Conservation (phyloP, 2,329 filamentous ascomycete species). For the Pseudogymnoascus sp. region DNA sequence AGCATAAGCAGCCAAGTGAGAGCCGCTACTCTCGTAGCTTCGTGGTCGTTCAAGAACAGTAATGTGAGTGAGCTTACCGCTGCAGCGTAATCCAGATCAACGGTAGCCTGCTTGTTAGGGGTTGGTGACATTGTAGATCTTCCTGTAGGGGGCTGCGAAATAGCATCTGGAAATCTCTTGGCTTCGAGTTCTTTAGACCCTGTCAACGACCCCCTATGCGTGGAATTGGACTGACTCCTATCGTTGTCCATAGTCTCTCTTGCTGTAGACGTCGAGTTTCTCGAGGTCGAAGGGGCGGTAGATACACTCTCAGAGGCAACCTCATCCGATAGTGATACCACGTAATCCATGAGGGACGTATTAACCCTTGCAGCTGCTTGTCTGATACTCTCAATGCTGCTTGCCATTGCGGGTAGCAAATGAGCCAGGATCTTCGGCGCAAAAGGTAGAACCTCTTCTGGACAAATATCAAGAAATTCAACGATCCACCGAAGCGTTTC, state of each 20-base stretch:
- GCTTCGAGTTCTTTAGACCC: slow-evolving; percentile 43
- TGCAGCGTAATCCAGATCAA: slow-evolving; percentile 89
- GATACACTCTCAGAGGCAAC: slow-evolving; percentile 36
- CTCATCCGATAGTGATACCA: slow-evolving; percentile 77
- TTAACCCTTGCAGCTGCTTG: slow-evolving; percentile 86
- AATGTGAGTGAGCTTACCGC: slow-evolving; percentile 89
- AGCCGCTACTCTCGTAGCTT: slow-evolving; percentile 87
- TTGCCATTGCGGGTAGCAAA: slow-evolving; percentile 88
- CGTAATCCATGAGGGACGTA: slow-evolving; percentile 83
- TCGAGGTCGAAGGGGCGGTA: slow-evolving; percentile 30
- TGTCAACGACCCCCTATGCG: slow-evolving; percentile 31
- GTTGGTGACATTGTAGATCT: slow-evolving; percentile 17
- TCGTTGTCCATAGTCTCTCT: slow-evolving; percentile 27
- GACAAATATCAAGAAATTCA: slow-evolving; percentile 92
- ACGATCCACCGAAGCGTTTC: slow-evolving; percentile 94
- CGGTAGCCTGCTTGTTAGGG: slow-evolving; percentile 35
- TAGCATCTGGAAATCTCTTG: slow-evolving; percentile 44
- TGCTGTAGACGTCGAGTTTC: slow-evolving; percentile 35
- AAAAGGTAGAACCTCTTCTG: slow-evolving; percentile 91
- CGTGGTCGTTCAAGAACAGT: slow-evolving; percentile 92
- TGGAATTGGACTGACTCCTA: slow-evolving; percentile 26
- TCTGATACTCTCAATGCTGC: slow-evolving; percentile 80
- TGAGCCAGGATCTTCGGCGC: slow-evolving; percentile 87
- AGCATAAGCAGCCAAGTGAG: slow-evolving; percentile 97
- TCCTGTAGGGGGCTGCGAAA: slow-evolving; percentile 37